Conservation (phyloP, 768 basidiomycete species). For the Phaffia tasmanica region DNA sequence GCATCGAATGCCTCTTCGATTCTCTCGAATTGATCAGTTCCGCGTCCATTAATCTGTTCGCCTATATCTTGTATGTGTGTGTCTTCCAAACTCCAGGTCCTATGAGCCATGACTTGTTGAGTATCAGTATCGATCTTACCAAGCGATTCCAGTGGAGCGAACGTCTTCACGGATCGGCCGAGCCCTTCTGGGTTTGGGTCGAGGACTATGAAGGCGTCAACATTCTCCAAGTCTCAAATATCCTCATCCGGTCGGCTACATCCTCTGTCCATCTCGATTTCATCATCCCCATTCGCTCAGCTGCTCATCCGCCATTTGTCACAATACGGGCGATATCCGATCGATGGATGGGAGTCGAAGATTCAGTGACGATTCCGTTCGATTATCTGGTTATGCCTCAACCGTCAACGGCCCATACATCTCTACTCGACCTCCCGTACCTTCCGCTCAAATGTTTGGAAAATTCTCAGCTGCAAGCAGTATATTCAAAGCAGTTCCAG, state of each 20-base stretch:
- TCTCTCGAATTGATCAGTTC: no score
- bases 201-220: conserved; percentile 71
- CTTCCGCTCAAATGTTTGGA: conserved; percentile 50
- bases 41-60: no score
- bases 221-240: conserved; percentile 68
- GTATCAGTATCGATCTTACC: conserved; percentile 53
- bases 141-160: conserved; percentile 69
- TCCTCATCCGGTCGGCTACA: conserved; percentile 60
- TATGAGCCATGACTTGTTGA: conserved; percentile 70
- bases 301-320: conserved; percentile 52
- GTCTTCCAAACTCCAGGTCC: conserved; percentile 40
- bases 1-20: background rate
- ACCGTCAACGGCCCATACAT: conserved; percentile 48
- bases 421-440: conserved; percentile 62
- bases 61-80: no score
- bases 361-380: conserved; percentile 54
- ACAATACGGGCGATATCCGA: conserved; percentile 75
- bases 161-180: conserved; percentile 59
- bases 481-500: conserved; percentile 36
- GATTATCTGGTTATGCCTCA: conserved; percentile 66
- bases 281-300: conserved; percentile 58
- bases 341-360: conserved; percentile 84
- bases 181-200: conserved; percentile 94
- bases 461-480: conserved; percentile 43
- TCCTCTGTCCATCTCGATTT: conserved; percentile 58